These are phyloP conservation scores for Thoreauomyces humboldtii DNA, from an alignment of 192 early-diverging fungal species.

Conservation along the genomic window DNA sequence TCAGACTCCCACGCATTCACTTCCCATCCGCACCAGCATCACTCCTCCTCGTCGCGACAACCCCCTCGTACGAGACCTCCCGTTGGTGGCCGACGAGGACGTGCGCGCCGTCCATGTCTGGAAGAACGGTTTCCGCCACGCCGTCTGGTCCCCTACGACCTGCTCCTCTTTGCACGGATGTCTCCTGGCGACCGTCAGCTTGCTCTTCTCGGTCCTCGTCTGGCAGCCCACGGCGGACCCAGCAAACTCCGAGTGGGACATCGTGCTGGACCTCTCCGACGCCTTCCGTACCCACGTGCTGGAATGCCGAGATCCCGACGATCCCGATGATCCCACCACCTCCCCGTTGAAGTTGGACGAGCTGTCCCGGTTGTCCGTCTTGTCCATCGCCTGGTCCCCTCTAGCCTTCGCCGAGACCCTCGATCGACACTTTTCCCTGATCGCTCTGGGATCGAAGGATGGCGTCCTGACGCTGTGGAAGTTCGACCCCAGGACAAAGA, in stretches of 20 bases:
- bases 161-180: slow-evolving; percentile 13
- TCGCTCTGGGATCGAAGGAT: slow-evolving; percentile 25
- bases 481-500: neutral
- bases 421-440: neutral
- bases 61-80: neutral
- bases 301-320: no score
- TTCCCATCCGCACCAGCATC: slow-evolving; percentile 2
- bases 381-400: no score
- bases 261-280: neutral
- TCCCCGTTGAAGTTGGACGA: no score
- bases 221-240: slow-evolving; percentile 21
- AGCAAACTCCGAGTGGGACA: slow-evolving; percentile 11
- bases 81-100: neutral
- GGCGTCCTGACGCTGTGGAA: slow-evolving; percentile 7
- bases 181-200: slow-evolving; percentile 22
- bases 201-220: slow-evolving; percentile 6
- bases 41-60: neutral
- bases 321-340: no score
- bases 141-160: slow-evolving; percentile 20
- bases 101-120: slow-evolving; percentile 6
- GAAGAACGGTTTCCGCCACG: slow-evolving; percentile 12
- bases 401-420: no score
- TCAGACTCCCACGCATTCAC: no score
- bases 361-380: no score
- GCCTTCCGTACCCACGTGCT: no score